These are phyloP conservation scores for Cordia subcordata DNA, from an alignment of 257 asterid species.

Conservation along the genomic window DNA sequence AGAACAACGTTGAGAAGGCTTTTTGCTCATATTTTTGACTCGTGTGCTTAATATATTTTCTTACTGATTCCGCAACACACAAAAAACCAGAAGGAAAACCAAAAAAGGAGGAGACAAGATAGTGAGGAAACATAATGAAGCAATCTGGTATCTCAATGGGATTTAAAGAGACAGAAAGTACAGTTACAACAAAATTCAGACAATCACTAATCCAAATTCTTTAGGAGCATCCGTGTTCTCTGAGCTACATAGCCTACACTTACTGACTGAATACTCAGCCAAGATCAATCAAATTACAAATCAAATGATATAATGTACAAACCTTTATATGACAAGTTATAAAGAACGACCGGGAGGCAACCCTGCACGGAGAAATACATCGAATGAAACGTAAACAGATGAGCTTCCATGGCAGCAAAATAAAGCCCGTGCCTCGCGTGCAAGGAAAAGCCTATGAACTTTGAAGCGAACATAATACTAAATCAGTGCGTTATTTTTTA, in stretches of 20 bases:
- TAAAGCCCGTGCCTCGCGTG: conserved; percentile 15
- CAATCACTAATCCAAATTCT: no score
- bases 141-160: no score
- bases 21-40: no score
- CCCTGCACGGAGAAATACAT: conserved; percentile 10
- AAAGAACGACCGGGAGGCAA: conserved; percentile 8
- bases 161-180: no score
- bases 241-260: no score
- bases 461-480: conserved; percentile 5
- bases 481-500: conserved; percentile 21
- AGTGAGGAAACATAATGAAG: no score
- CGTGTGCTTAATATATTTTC: no score
- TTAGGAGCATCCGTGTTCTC: no score
- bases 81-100: no score
- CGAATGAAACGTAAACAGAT: conserved; percentile 22
- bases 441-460: conserved; percentile 21
- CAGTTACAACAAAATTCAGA: not conserved
- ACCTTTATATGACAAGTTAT: not conserved
- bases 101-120: no score
- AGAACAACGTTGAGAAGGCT: no score
- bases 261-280: not conserved
- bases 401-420: conserved; percentile 21
- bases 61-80: no score
- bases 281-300: not conserved
- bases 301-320: not conserved